Conservation (phyloP, 495 filamentous ascomycete species). For the Aspergillus biplanus region DNA sequence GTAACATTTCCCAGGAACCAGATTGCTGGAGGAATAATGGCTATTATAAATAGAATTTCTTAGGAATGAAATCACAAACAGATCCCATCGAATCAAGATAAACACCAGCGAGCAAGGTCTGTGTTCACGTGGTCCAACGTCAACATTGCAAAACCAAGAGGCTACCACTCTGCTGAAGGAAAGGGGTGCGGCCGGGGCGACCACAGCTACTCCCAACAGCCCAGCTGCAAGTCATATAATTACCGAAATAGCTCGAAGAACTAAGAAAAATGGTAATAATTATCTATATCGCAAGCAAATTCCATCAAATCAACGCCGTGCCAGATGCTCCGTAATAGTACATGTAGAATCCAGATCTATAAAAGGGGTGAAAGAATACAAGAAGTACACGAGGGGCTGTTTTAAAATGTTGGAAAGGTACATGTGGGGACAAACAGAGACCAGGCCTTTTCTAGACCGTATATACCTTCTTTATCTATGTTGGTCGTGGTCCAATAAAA, state of each 20-base stretch:
- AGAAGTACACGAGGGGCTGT: neutral
- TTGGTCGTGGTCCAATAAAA: slow-evolving; percentile 39
- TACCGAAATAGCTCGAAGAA: too few species aligned
- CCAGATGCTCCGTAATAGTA: slow-evolving; percentile 16
- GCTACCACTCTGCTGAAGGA: too few species aligned
- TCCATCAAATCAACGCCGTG: slow-evolving; percentile 14
- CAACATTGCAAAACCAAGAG: too few species aligned
- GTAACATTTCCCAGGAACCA: neutral
- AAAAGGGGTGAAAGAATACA: neutral
- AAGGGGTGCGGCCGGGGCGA: too few species aligned
- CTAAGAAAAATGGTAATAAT: too few species aligned
- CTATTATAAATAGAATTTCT: slow-evolving; percentile 1
- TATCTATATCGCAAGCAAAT: too few species aligned
- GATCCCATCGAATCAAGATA: too few species aligned
- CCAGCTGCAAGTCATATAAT: too few species aligned
- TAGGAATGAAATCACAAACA: neutral
- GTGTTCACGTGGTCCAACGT: too few species aligned
- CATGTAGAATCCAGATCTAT: neutral
- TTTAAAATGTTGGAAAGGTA: neutral
- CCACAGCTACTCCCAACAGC: too few species aligned
- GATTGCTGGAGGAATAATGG: neutral
- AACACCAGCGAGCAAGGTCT: too few species aligned
- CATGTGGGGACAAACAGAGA: neutral
- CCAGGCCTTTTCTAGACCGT: neutral
- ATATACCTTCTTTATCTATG: neutral